These are phyloP conservation scores for Nymphaea thermarum DNA, from an alignment of 164 flowering plant genomes.

Conservation along the genomic window DNA sequence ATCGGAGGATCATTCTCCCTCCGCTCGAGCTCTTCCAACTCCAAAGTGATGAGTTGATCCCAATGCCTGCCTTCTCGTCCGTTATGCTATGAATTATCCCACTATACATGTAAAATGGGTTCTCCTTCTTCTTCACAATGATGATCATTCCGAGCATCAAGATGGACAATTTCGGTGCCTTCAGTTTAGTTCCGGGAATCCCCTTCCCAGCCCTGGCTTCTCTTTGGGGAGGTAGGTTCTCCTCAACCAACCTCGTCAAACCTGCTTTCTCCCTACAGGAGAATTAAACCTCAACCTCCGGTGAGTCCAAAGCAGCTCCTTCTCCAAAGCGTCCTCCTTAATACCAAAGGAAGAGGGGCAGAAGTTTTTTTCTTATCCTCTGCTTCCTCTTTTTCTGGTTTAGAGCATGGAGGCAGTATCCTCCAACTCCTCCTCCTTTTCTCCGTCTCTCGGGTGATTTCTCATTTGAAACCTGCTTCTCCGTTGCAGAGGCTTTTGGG, in stretches of 20 bases:
- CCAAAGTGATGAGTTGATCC: constrained; percentile 63
- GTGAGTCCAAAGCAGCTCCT: constrained; percentile 77
- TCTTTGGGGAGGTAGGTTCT: constrained; percentile 59
- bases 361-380: background rate
- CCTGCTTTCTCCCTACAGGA: constrained; percentile 86
- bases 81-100: constrained; percentile 87
- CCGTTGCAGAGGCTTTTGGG: constrained; percentile 67
- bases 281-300: constrained; percentile 79
- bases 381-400: constrained; percentile 11
- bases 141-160: constrained; percentile 90
- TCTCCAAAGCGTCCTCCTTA: constrained; percentile 64
- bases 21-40: constrained; percentile 67
- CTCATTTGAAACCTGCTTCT: constrained; percentile 47
- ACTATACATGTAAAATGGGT: constrained; percentile 75
- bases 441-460: constrained; percentile 19
- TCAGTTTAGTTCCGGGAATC: constrained; percentile 15
- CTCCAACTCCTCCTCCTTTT: no score
- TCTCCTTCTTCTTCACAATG: constrained; percentile 63
- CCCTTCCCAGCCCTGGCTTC: background rate
- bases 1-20: constrained; percentile 82
- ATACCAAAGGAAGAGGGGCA: constrained; percentile 1
- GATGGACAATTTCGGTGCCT: constrained; percentile 60
- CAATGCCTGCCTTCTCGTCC: constrained; percentile 81
- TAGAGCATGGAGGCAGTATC: constrained; percentile 11
- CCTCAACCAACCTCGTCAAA: constrained; percentile 41